Evolutionary conservation across 2,329 filamentous ascomycete species (phyloP).

Genomic region (Xylaria hypoxylon): DNA sequence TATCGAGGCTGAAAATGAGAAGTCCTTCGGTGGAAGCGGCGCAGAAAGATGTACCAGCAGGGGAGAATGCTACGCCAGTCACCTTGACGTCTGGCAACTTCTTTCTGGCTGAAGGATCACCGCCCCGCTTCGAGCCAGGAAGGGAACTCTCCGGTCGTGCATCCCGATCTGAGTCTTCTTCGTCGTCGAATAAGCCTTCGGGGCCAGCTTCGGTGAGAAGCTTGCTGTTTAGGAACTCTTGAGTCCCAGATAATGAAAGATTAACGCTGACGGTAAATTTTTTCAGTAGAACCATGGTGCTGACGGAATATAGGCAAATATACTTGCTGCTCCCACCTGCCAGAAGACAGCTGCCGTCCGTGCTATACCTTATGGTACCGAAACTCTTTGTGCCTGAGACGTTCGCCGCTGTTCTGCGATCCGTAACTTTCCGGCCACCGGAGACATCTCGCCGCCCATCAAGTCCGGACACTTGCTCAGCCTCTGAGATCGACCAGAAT

Average conservation of each 20-base stretch:
- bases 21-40: conserved; percentile 95
- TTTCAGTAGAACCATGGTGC: conserved; percentile 89
- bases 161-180: conserved; percentile 87
- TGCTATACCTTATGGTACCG: conserved; percentile 87
- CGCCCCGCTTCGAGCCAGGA: conserved; percentile 86
- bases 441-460: conserved; percentile 94
- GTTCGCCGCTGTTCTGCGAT: conserved; percentile 92
- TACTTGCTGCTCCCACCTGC: conserved; percentile 98
- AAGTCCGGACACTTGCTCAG: conserved; percentile 84
- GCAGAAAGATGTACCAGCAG: conserved; percentile 90
- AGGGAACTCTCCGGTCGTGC: conserved; percentile 82
- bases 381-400: conserved; percentile 91
- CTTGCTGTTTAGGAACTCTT: conserved; percentile 96
- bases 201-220: conserved; percentile 92
- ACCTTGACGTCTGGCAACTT: conserved; percentile 86
- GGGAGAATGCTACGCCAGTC: conserved; percentile 85
- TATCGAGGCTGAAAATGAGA: conserved; percentile 92
- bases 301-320: conserved; percentile 96
- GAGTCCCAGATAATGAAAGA: conserved; percentile 93
- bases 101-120: conserved; percentile 82
- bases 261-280: conserved; percentile 97
- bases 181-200: conserved; percentile 83
- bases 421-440: conserved; percentile 87
- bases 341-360: conserved; percentile 89
- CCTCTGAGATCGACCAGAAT: conserved; percentile 94